Conservation (phyloP, 1,284 basidiomycete species). For the Cryptococcus jaspeensis region DNA sequence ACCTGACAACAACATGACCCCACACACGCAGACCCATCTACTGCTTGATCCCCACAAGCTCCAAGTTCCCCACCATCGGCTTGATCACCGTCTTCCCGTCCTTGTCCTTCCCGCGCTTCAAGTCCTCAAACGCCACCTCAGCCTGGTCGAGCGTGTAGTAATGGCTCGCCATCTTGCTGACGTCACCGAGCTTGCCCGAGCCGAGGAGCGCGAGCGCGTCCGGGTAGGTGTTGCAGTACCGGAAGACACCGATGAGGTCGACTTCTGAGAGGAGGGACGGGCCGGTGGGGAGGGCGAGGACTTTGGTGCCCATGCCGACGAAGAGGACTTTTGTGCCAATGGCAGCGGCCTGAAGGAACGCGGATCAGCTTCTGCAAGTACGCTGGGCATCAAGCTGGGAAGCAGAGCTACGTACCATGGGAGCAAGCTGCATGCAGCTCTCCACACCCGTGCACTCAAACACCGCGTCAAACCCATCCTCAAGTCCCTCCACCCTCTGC, state of each 20-base stretch:
- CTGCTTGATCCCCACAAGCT: conserved; percentile 7
- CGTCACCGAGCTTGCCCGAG: conserved; percentile 60
- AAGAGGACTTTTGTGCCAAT: conserved; percentile 86
- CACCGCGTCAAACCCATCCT: conserved; percentile 83
- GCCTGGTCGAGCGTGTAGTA: conserved; percentile 67
- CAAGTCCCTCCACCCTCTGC: conserved; percentile 50
- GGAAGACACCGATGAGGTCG: conserved; percentile 87
- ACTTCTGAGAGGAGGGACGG: conserved; percentile 84
- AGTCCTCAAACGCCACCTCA: conserved; percentile 72
- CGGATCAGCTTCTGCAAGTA: neutral
- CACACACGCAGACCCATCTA: neutral
- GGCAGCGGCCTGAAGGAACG: conserved; percentile 62
- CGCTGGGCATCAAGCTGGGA: neutral
- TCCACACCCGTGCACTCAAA: conserved; percentile 96
- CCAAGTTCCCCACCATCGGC: conserved; percentile 62
- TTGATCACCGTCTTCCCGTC: conserved; percentile 78
- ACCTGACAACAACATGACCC: neutral
- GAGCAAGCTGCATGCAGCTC: conserved; percentile 80
- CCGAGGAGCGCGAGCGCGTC: conserved; percentile 75
- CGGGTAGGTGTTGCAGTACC: conserved; percentile 74
- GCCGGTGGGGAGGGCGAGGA: conserved; percentile 76
- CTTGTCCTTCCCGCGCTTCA: conserved; percentile 72
- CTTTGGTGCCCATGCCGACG: conserved; percentile 90
- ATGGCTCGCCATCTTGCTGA: conserved; percentile 78
- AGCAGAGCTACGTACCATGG: conserved; percentile 63